Evolutionary conservation across 1,139 yeast species (phyloP), one percentile per base, ranked within the genome.

Genomic region (Scheffersomyces insectosa): DNA sequence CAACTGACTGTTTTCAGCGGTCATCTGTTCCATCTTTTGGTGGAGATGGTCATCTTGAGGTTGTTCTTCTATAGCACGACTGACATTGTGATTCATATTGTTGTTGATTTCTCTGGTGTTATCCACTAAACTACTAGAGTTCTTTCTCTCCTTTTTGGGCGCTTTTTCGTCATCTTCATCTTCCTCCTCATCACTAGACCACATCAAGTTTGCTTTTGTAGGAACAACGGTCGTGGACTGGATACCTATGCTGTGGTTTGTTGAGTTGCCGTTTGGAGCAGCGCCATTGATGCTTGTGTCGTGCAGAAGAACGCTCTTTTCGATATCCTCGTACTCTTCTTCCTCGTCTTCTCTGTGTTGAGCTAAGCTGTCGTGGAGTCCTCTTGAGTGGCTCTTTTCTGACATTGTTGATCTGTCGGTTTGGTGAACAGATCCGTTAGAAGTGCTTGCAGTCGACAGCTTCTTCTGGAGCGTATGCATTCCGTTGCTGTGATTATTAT

Each of bases 111-210:
- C 34, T 31, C 34, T 31, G 14, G 48, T 42, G 66, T 54, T 32
- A 60, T 52, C 23, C 52, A 48, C 46, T 68, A 69, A 32, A 72
- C 55, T 11, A n/a, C 58, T 56, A 2, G 70, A 61, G 27, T 72
- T 68, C 38, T 60, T 61, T 14, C 53, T 42, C 47, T 74, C 77
- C 71, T 72, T 68, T 43, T 68, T 67, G n/a, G 66, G 59, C 30
- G 70, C 69, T 47, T 70, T 75, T 33, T 64, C 64, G 27, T 36
- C 52, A 48, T 59, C 63, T 15, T 54, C 61, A 3, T 63, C 74
- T 0, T 77, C 83, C 43, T 84, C 91, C 51, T 86, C 95, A 49
- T 85, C 95, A 46, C 88, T 83, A 5, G 91, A 84, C 91, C 95
- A 88, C 3, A 88, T 80, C 55, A 88, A 71, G 44, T 84, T 81